phyloP scores from a whole-genome alignment of 1,284 basidiomycete genomes.

The Tilletia walkeri region DNA sequence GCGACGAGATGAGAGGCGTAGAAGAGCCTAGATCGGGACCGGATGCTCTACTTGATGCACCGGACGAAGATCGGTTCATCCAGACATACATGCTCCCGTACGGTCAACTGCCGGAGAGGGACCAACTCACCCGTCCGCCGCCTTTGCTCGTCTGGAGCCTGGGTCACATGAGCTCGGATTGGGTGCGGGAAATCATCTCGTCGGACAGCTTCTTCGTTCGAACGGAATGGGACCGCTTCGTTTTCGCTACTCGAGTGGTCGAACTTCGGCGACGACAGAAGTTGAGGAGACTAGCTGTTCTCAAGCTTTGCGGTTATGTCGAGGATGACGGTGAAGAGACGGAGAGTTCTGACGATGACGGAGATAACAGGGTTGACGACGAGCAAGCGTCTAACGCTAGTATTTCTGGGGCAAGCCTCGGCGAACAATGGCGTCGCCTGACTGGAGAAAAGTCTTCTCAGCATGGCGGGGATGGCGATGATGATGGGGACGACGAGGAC shows the following conservation, averaged over 20 bases:
- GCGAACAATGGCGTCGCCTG: conserved; percentile 9
- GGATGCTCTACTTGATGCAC: background rate
- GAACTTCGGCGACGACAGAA: conserved; percentile 66
- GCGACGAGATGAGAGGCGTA: background rate
- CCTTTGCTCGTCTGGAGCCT: conserved; percentile 62
- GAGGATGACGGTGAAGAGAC: background rate
- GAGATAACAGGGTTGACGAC: background rate
- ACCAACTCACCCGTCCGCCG: conserved; percentile 32
- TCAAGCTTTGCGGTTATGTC: conserved; percentile 3
- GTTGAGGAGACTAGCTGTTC: conserved; percentile 23
- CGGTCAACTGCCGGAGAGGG: conserved; percentile 33
- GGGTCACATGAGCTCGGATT: conserved; percentile 63
- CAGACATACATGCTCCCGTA: conserved; percentile 34
- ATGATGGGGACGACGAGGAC: background rate
- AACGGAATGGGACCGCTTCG: conserved; percentile 76
- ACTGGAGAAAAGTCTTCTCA: background rate
- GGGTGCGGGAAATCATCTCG: conserved; percentile 72
- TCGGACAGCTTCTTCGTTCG: conserved; percentile 77
- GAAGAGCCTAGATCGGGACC: background rate
- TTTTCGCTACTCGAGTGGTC: conserved; percentile 71
- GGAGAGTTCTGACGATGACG: conserved; percentile 1
- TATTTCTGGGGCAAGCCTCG: background rate
- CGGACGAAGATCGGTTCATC: conserved; percentile 35
- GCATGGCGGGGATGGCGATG: background rate
- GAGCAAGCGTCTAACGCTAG: conserved; percentile 4